These are phyloP conservation scores for Dothistroma septosporum DNA, from an alignment of 2,329 filamentous ascomycete species.

Conservation along the genomic window DNA sequence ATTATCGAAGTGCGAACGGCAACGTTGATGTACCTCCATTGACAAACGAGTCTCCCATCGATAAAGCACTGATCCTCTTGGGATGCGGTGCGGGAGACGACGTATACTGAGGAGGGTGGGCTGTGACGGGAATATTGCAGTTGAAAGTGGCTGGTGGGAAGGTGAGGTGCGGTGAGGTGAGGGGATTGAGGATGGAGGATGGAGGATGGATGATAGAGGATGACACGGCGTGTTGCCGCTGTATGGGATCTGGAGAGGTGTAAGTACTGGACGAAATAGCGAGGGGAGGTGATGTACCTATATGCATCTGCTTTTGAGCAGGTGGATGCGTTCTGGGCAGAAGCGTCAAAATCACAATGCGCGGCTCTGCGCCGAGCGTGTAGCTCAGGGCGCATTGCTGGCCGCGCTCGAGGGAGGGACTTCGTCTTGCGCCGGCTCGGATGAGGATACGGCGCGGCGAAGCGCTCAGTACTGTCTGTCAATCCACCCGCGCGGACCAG, in stretches of 20 bases:
- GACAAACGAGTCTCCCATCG: conserved; percentile 35
- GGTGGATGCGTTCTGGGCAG: no score
- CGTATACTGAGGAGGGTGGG: conserved; percentile 35
- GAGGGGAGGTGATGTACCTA: no score
- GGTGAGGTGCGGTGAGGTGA: neutral
- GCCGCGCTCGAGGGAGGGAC: no score
- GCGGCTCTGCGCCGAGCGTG: no score
- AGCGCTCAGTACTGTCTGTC: neutral
- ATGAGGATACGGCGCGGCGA: no score
- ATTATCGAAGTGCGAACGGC: conserved; percentile 4
- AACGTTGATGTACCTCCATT: conserved; percentile 30
- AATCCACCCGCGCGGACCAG: neutral
- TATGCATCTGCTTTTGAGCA: no score
- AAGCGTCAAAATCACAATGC: no score
- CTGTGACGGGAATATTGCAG: no score
- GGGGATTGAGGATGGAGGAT: neutral
- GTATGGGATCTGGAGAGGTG: neutral
- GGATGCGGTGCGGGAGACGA: conserved; percentile 24
- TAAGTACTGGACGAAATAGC: neutral
- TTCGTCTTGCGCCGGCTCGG: no score
- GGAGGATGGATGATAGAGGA: neutral
- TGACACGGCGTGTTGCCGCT: neutral
- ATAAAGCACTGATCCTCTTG: neutral
- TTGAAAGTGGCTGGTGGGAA: no score
- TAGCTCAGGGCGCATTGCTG: no score